Evolutionary conservation across 2,329 filamentous ascomycete species (phyloP), one percentile per base, ranked within the genome.

Genomic region (Colletotrichum cereale): DNA sequence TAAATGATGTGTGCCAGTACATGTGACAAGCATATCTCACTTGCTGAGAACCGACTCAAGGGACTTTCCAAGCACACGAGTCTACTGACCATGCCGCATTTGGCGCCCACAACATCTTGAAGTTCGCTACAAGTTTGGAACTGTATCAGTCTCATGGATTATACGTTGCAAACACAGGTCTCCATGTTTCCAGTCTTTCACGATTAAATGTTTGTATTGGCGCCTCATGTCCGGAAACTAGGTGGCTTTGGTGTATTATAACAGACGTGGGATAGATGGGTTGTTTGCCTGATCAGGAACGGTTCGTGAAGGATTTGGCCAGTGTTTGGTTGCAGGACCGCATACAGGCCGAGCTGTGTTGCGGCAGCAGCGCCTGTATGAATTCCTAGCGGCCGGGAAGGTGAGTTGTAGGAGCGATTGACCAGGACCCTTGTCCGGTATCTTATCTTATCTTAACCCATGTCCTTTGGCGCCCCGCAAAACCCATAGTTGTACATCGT

Each of bases 11-110:
- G 10, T 24, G 42, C 34, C 7, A 5, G 52, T 21, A n/a, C 61
- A 26, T 16, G 34, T 36, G 42, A n/a, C 42, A 34, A 56, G 47
- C 47, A 2, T 16, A n/a, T 73, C 80, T 74, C 73, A 85, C 84
- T 79, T 73, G 24, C 79, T 67, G 31, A 85, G 69, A 29, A 81
- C 79, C 84, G 82, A 57, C 82, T 82, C 1, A 76, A 56, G 0
- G 81, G 78, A 16, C 78, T 79, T 0, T 74, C 74, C 11, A 82
- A 18, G 73, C 80, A 84, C 63, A 76, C 78, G 12, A 82, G 75
- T 10, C 83, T 83, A 12, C 85, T 50, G 1, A 77, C 67, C 21
- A 76, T 67, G 26, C 67, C 53, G 67, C 82, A 85, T 8, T 69
- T 58, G 4, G 62, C 52, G 67, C 83, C 85, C 2, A 75, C 74